Conservation (phyloP, 805 yeast genomes). For the Pichia eremophila region DNA sequence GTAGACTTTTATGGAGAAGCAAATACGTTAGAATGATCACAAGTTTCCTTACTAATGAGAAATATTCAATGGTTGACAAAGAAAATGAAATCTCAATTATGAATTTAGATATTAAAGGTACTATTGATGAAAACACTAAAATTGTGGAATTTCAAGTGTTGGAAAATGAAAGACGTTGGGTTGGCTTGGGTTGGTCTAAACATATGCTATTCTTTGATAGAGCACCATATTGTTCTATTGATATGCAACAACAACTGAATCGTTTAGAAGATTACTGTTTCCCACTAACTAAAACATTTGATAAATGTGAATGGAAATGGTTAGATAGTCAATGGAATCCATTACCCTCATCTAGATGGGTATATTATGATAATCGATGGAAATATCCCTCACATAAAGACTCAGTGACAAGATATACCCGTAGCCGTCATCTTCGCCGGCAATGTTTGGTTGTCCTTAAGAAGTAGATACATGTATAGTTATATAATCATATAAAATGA, state of each 20-base stretch:
- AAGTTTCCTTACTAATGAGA: slow-evolving; percentile 34
- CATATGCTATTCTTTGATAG: slow-evolving; percentile 44
- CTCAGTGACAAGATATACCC: slow-evolving; percentile 40
- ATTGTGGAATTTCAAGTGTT: slow-evolving; percentile 40
- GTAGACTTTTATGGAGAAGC: slow-evolving; percentile 44
- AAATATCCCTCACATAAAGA: slow-evolving; percentile 30
- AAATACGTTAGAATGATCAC: slow-evolving; percentile 31
- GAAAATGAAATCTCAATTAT: slow-evolving; percentile 4
- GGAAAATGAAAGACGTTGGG: slow-evolving; percentile 55
- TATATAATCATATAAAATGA: no score
- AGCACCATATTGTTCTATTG: slow-evolving; percentile 36
- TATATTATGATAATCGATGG: slow-evolving; percentile 46
- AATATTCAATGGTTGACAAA: slow-evolving; percentile 13
- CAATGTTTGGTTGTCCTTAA: slow-evolving; percentile 12
- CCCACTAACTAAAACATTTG: slow-evolving; percentile 31
- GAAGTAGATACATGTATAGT: background rate
- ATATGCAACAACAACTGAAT: slow-evolving; percentile 23
- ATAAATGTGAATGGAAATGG: slow-evolving; percentile 49
- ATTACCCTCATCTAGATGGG: slow-evolving; percentile 42
- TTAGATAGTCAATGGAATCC: slow-evolving; percentile 42
- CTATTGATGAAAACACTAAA: slow-evolving; percentile 27
- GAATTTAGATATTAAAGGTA: slow-evolving; percentile 7
- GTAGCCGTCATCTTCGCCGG: slow-evolving; percentile 44
- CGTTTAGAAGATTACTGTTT: slow-evolving; percentile 33
- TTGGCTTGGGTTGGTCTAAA: slow-evolving; percentile 52